Conservation (phyloP, 2,329 filamentous ascomycete genomes). For the Chaetomium olivaceum region DNA sequence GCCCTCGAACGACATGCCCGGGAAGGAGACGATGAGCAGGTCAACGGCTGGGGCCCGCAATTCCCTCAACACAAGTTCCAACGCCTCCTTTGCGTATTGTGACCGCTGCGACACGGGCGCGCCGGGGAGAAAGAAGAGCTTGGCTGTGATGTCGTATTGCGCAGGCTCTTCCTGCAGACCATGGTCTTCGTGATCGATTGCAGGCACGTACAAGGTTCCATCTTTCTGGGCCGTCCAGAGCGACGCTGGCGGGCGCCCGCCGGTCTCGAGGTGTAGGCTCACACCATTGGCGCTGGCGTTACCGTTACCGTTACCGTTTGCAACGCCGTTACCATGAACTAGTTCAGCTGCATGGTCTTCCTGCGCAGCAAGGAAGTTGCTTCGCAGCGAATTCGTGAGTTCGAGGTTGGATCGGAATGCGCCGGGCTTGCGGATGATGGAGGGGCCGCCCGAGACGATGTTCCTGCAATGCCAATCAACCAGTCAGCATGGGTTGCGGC, state of each 20-base stretch:
- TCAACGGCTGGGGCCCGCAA: constrained; percentile 75
- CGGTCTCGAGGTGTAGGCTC: constrained; percentile 34
- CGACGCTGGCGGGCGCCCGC: constrained; percentile 36
- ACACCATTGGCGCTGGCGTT: constrained; percentile 40
- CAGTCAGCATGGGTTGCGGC: constrained; percentile 29
- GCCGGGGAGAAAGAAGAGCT: constrained; percentile 86
- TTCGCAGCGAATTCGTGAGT: constrained; percentile 81
- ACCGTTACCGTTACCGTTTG: constrained; percentile 35
- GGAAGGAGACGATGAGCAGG: constrained; percentile 89
- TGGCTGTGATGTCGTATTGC: constrained; percentile 93
- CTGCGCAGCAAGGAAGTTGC: constrained; percentile 77
- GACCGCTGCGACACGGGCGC: constrained; percentile 65
- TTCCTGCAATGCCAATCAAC: constrained; percentile 54
- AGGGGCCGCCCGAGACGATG: constrained; percentile 80
- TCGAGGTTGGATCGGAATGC: constrained; percentile 89
- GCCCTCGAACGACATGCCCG: constrained; percentile 89
- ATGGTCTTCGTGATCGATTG: constrained; percentile 69
- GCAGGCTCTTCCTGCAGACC: constrained; percentile 77
- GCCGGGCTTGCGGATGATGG: constrained; percentile 77
- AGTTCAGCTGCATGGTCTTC: constrained; percentile 52
- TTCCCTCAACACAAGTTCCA: constrained; percentile 78
- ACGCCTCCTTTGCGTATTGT: constrained; percentile 72
- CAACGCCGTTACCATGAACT: constrained; percentile 34
- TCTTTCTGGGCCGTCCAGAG: constrained; percentile 70
- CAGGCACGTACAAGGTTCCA: constrained; percentile 71